phyloP scores from a whole-genome alignment of 768 basidiomycete species.

The Auricularia auricula-judae region DNA sequence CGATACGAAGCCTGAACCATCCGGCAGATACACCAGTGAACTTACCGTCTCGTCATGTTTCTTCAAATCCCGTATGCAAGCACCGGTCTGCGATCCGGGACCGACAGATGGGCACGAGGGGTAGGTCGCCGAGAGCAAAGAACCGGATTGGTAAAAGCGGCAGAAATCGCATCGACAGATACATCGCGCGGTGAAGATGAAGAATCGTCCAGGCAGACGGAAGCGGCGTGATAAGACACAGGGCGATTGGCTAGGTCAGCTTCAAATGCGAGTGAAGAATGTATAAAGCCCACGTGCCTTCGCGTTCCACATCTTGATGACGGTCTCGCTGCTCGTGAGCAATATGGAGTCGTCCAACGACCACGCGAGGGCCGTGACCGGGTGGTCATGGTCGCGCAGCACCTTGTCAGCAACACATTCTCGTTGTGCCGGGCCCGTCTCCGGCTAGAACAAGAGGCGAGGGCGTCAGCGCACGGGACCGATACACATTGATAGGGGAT shows the following conservation, averaged over 20 bases:
- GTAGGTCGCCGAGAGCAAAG: conserved; percentile 9
- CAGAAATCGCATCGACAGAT: background rate
- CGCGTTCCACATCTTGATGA: conserved; percentile 83
- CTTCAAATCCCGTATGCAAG: conserved; percentile 51
- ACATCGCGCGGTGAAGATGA: background rate
- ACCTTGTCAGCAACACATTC: conserved; percentile 50
- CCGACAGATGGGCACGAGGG: conserved; percentile 5
- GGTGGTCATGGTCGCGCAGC: conserved; percentile 66
- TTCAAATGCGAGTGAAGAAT: background rate
- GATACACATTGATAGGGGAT: background rate
- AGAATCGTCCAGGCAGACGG: background rate
- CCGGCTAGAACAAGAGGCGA: conserved; percentile 24
- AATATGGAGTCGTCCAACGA: conserved; percentile 80
- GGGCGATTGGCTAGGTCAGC: background rate
- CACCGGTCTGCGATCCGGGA: conserved; percentile 47
- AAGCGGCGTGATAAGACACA: background rate
- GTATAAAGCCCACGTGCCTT: conserved; percentile 41
- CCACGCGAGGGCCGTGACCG: conserved; percentile 82
- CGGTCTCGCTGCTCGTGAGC: conserved; percentile 70
- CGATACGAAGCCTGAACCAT: conserved; percentile 83
- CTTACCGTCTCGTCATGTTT: conserved; percentile 74
- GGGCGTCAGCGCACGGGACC: background rate
- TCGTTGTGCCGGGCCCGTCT: conserved; percentile 37
- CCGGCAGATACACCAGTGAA: conserved; percentile 78
- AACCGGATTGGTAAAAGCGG: background rate